Evolutionary conservation across 441 rosid species (phyloP), one percentile per base, ranked within the genome.

Genomic region (Populus trichocarpa): DNA sequence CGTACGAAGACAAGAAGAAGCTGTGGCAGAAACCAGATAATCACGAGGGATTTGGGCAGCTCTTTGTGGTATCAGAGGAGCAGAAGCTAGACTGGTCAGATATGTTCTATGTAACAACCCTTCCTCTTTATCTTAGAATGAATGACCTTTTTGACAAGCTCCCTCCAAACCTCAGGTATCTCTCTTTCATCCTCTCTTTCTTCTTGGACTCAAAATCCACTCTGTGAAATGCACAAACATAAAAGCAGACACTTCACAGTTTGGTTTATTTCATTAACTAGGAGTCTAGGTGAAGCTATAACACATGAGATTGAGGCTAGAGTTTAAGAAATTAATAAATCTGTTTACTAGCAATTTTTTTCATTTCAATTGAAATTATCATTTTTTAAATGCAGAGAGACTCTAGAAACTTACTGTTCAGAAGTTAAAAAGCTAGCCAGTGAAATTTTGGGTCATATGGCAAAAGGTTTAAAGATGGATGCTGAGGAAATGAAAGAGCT

Each of bases 21-120:
- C 77, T 87, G n/a, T 87, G 87, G 90, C 88, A 84, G 74, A 73
- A 72, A 20, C 83, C 88, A 3, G 85, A 79, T 18, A 81, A 85
- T 63, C 84, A 82, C 0, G 85, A 87, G 63, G 88, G 88, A 18
- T 87, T 87, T 46, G 90, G 87, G 69, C 87, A 87, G 79, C 69
- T 80, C 6, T 78, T 85, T 57, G 90, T 87, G 46, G 81, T 72
- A 2, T 87, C 87, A 0, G 81, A 85, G 59, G 87, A 87, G 75
- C 87, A 87, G 78, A 87, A 84, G 80, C 82, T 87, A 26, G 88
- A 85, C 71, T 87, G 88, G 90, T 81, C 82, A 4, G 88, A 87
- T 67, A 68, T 68, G 71, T 68, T 68, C 71, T 28, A 30, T 18
- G 33, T 28, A 6, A 28, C 38, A 3, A 68, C 33, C 42, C 40